Percentiles rank a stretch among this genome's conserved stretches.
These are phyloP conservation scores for Cryomyces antarcticus DNA, from an alignment of 495 filamentous ascomycete species.

Conservation along the genomic window DNA sequence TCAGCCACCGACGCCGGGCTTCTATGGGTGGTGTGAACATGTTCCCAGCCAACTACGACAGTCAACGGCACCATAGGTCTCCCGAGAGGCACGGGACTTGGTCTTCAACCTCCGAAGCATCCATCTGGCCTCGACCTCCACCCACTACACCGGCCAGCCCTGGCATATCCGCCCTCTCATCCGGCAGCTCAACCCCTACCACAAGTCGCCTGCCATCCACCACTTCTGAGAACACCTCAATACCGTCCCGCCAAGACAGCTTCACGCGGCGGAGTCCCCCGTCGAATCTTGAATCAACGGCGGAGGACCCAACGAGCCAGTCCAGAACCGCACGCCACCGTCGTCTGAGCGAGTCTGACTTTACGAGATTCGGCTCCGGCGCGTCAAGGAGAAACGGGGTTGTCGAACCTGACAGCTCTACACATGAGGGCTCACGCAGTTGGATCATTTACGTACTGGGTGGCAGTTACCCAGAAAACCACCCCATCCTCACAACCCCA, in stretches of 20 bases:
- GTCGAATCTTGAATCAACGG: slow-evolving; percentile 8
- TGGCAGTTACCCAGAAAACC: slow-evolving; percentile 55
- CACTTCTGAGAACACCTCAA: slow-evolving; percentile 7
- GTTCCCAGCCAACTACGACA: slow-evolving; percentile 25
- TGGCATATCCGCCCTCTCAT: slow-evolving; percentile 35
- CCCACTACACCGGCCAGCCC: slow-evolving; percentile 50
- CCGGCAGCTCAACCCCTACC: slow-evolving; percentile 33
- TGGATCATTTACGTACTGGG: slow-evolving; percentile 70
- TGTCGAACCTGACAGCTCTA: slow-evolving; percentile 36
- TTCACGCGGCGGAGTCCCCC: slow-evolving; percentile 11
- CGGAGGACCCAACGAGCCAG: slow-evolving; percentile 15
- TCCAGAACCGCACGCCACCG: slow-evolving; percentile 25
- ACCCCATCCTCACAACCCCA: slow-evolving; percentile 55
- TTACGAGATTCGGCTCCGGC: slow-evolving; percentile 41
- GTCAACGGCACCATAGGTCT: slow-evolving; percentile 27
- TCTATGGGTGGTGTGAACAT: slow-evolving; percentile 26
- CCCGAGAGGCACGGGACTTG: slow-evolving; percentile 14
- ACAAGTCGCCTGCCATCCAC: slow-evolving; percentile 15
- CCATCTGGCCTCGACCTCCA: slow-evolving; percentile 42
- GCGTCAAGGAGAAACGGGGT: slow-evolving; percentile 44
- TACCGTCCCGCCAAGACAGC: slow-evolving; percentile 11
- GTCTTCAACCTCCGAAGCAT: slow-evolving; percentile 30
- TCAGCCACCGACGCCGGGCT: slow-evolving; percentile 29
- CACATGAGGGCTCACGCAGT: slow-evolving; percentile 27
- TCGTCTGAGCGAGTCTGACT: slow-evolving; percentile 41